phyloP scores from a whole-genome alignment of 2,329 filamentous ascomycete genomes.

The Pestalotiopsis sp. region DNA sequence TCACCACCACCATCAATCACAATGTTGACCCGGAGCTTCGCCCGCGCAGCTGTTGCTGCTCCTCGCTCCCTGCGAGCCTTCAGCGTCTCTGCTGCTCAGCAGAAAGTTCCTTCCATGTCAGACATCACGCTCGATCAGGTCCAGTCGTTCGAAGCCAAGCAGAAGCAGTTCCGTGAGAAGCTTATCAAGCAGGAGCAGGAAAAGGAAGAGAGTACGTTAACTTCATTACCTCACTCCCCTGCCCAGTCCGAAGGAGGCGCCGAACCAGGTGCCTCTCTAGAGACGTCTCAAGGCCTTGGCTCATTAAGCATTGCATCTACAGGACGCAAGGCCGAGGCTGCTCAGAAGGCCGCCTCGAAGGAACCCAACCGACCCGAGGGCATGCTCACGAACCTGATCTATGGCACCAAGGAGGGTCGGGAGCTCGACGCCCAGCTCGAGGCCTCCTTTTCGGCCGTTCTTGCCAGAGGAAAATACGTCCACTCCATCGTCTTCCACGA shows the following conservation, averaged over 20 bases:
- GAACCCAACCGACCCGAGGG: slow-evolving; percentile 68
- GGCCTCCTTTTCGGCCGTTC: slow-evolving; percentile 90
- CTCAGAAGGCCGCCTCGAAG: slow-evolving; percentile 55
- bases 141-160: slow-evolving; percentile 77
- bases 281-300: slow-evolving; percentile 42
- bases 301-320: slow-evolving; percentile 43
- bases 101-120: slow-evolving; percentile 74
- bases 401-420: slow-evolving; percentile 93
- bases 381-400: slow-evolving; percentile 85
- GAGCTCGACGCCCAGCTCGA: slow-evolving; percentile 96
- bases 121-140: slow-evolving; percentile 78
- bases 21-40: slow-evolving; percentile 56
- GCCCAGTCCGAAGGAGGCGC: slow-evolving; percentile 20
- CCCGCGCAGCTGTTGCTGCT: slow-evolving; percentile 48
- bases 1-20: slow-evolving; percentile 12
- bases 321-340: slow-evolving; percentile 60
- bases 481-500: slow-evolving; percentile 97
- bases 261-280: slow-evolving; percentile 19
- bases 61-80: slow-evolving; percentile 59
- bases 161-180: slow-evolving; percentile 84
- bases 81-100: slow-evolving; percentile 52
- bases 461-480: slow-evolving; percentile 96
- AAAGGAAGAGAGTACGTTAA: slow-evolving; percentile 78
- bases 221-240: slow-evolving; percentile 37
- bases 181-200: slow-evolving; percentile 77